These are phyloP conservation scores for Solanum appendiculatum DNA, from an alignment of 257 asterid species.

Conservation along the genomic window DNA sequence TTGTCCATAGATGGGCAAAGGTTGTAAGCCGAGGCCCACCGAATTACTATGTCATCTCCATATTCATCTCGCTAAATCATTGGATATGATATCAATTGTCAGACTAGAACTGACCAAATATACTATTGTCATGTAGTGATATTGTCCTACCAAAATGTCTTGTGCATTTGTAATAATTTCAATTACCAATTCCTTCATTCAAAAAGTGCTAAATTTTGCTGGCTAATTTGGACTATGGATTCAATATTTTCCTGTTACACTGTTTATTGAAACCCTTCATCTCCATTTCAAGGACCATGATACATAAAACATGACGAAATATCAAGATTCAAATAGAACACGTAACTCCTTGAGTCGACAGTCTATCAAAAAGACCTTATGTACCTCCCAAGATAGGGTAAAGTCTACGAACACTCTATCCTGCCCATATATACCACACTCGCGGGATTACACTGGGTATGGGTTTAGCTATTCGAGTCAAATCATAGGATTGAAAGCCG, in stretches of 20 bases:
- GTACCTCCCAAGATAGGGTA: not conserved
- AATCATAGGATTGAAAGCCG: too few relatives aligned
- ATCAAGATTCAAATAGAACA: not conserved
- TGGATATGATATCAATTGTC: not conserved
- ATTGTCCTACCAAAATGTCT: not conserved
- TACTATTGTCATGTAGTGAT: too few relatives aligned
- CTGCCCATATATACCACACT: rapidly evolving
- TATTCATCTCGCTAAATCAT: not conserved
- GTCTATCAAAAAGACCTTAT: not conserved
- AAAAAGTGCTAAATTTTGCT: not conserved
- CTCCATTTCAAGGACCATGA: not conserved
- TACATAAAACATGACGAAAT: not conserved
- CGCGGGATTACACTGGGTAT: not conserved
- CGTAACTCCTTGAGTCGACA: not conserved
- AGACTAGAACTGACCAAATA: not conserved
- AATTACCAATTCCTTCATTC: not conserved
- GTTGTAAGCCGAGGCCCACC: not conserved
- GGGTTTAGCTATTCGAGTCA: too few relatives aligned
- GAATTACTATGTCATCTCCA: not conserved
- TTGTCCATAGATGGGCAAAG: not conserved
- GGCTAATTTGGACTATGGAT: not conserved
- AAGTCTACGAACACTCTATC: not conserved
- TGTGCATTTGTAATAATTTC: not conserved
- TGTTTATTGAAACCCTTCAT: not conserved
- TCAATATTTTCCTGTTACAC: not conserved